Evolutionary conservation across 768 basidiomycete genomes (phyloP), one percentile per base, ranked within the genome.

Genomic region (Russula lepida): DNA sequence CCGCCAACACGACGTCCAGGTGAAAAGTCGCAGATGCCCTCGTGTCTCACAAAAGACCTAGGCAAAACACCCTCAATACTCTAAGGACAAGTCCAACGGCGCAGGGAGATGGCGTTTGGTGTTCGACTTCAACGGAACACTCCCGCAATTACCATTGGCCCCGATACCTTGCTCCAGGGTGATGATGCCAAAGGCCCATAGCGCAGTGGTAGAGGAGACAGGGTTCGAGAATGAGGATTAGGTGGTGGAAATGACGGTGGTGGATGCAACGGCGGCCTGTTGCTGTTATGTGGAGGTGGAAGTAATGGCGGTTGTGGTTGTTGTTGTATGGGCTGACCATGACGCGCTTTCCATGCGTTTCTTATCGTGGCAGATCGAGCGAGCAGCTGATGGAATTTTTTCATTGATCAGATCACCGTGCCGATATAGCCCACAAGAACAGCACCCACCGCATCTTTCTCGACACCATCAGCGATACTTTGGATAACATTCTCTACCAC

Each of bases 401-500:
- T 43, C 35, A 32, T 43, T 30, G 46, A 63, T 52, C 43, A 23
- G 35, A n/a, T 27, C 27, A 12, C 21, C 6, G 41, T 39, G 35
- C 23, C 19, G 43, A 49, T 13, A 27, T 30, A 25, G 37, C 7
- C 27, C 8, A 21, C 13, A 23, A 48, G 27, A 50, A 19, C 33
- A 25, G 39, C 23, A 76, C 86, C 69, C 68, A 98, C 95, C 66
- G 78, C 78, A 43, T 92, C 84, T 69, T 89, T 88, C 69, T 95
- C 92, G 41, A 98, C 92, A 11, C 97, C 97, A 71, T 98, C 95
- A 47, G 83, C 81, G 64, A 99, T 98, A 66, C 88, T 95, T 66
- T 86, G 79, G 55, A 98, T 83, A 68, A 99, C 92, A 65, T 87
- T 90, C 59, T 90, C 84, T 50, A 98, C 92, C 58, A 93, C 84